Evolutionary conservation across 306 rosid genomes (phyloP).

Genomic region (Mimosa pudica): DNA sequence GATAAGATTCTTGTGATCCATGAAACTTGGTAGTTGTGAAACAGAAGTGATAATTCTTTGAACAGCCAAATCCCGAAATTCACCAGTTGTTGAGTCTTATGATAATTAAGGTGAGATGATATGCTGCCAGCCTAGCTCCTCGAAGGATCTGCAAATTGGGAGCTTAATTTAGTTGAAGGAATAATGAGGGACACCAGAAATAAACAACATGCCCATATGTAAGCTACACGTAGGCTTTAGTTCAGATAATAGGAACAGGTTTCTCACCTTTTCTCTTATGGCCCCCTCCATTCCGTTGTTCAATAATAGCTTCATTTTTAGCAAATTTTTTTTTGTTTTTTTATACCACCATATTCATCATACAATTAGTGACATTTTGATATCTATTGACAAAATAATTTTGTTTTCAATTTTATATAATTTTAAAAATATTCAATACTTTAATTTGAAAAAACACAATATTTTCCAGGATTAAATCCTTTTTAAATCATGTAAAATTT

Average conservation of each 20-base stretch:
- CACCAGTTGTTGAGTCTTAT: constrained; percentile 36
- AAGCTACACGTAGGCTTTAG: constrained; percentile 52
- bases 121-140: constrained; percentile 69
- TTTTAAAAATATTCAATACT: no score
- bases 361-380: no score
- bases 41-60: constrained; percentile 8
- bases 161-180: constrained; percentile 39
- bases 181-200: constrained; percentile 36
- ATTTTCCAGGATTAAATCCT: no score
- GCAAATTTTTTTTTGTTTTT: no score
- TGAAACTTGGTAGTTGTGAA: neutral
- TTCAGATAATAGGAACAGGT: constrained; percentile 32
- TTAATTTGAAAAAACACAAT: no score
- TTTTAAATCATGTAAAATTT: no score
- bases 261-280: no score
- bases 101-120: constrained; percentile 30
- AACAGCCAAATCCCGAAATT: constrained; percentile 16
- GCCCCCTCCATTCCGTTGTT: no score
- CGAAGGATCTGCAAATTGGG: constrained; percentile 33
- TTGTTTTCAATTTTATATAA: no score
- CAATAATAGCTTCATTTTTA: no score
- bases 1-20: neutral
- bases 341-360: no score
- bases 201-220: constrained; percentile 37
- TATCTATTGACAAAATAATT: no score